Evolutionary conservation across 208 protist species (phyloP).

Genomic region (Trypanosomatidae sp.): DNA sequence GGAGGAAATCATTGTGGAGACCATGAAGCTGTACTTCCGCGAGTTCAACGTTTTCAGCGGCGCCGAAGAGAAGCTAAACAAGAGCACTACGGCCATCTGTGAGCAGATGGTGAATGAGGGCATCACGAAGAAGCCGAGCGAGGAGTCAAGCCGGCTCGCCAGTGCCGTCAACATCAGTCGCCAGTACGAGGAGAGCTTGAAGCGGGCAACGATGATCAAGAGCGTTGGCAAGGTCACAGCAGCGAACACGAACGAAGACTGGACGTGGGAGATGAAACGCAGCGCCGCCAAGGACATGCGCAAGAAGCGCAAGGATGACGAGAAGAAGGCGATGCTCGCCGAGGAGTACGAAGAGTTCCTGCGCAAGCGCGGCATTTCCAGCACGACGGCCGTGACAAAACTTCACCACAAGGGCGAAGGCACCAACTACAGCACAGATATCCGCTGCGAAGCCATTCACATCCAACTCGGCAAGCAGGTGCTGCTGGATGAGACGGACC

Average conservation of each 20-base stretch:
- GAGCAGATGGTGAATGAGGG: constrained; percentile 56
- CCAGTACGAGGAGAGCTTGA: constrained; percentile 88
- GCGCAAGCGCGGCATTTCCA: constrained; percentile 79
- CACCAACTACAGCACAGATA: no score
- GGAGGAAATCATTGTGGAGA: constrained; percentile 72
- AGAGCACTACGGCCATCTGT: constrained; percentile 46
- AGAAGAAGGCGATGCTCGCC: constrained; percentile 86
- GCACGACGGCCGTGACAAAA: constrained; percentile 75
- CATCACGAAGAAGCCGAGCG: constrained; percentile 69
- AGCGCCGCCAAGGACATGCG: constrained; percentile 87
- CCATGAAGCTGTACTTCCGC: constrained; percentile 68
- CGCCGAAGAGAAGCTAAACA: constrained; percentile 39
- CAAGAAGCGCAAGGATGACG: constrained; percentile 87
- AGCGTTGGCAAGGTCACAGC: constrained; percentile 75
- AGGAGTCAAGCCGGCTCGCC: constrained; percentile 64
- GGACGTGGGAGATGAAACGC: constrained; percentile 89
- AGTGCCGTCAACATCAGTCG: constrained; percentile 86
- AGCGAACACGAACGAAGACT: constrained; percentile 92
- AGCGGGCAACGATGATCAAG: constrained; percentile 84
- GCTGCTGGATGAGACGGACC: constrained; percentile 79
- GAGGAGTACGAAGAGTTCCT: constrained; percentile 93
- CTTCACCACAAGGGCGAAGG: constrained; percentile 85
- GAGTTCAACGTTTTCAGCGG: constrained; percentile 72
- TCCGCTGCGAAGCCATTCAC: constrained; percentile 83
- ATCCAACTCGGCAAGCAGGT: constrained; percentile 91